These are phyloP conservation scores for Nicotiana undulata DNA, from an alignment of 257 asterid genomes.

Conservation along the genomic window DNA sequence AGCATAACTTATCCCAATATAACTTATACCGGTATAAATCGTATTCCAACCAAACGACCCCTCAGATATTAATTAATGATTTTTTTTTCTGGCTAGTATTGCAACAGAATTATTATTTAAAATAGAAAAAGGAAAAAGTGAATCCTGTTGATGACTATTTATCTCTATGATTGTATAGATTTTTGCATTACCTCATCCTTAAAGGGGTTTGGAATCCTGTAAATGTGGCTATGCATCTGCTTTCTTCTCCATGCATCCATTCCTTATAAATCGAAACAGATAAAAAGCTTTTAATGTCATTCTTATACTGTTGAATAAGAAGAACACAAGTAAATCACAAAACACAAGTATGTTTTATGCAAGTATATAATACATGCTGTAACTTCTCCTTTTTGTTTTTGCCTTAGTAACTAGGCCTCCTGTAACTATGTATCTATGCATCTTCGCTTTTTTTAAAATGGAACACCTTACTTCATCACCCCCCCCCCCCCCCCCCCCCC, in stretches of 20 bases:
- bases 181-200: constrained; percentile 51
- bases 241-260: constrained; percentile 77
- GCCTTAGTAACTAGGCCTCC: too few species aligned
- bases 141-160: not conserved
- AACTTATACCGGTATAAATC: too few species aligned
- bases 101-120: not conserved
- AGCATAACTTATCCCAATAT: too few species aligned
- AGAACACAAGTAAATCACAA: not conserved
- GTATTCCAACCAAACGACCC: too few species aligned
- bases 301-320: not conserved
- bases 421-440: too few species aligned
- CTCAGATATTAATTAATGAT: not conserved
- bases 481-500: too few species aligned
- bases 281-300: not conserved
- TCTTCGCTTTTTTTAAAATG: too few species aligned
- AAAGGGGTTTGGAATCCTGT: constrained; percentile 75
- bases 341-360: not conserved
- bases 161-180: not conserved
- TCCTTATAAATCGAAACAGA: constrained; percentile 26
- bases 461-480: too few species aligned
- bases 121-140: not conserved
- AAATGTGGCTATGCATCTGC: constrained; percentile 75
- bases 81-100: not conserved
- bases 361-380: not conserved
- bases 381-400: too few species aligned